Evolutionary conservation across 2,329 filamentous ascomycete species (phyloP), one percentile per base, ranked within the genome.

Genomic region (Amesomyces nigricolor): DNA sequence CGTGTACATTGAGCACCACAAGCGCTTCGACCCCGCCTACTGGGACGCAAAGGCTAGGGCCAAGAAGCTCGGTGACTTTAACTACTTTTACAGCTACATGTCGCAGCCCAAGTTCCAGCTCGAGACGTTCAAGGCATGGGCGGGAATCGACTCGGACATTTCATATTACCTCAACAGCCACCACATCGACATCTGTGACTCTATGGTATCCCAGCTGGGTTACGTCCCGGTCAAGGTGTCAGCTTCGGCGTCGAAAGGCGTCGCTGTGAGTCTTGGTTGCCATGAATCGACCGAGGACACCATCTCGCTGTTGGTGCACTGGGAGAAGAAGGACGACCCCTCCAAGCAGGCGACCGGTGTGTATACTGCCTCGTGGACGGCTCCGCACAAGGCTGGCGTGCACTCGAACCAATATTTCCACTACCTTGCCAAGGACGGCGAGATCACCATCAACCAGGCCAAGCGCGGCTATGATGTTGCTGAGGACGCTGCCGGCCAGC

Each of bases 71-170:
- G 91, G 91, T 61, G 90, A 96, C 73, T 96, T 96, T 83, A 96
- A 95, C 78, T 96, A 96, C 79, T 96, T 95, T 71, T 96, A 96
- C 80, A 87, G 83, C 65, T 96, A 96, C 81, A 95, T 96, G 91
- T 89, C 85, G 48, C 91, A 96, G 77, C 88, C 87, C 58, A 95
- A 95, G 75, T 89, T 80, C 49, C 91, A 95, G 74, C 81, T 96
- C 47, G 88, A 95, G 77, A 96, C 91, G 0, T 96, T 96, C 83
- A 91, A 90, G 73, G 87, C 90, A 3, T 96, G 91, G 91, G 91
- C 91, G 0, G 91, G 91, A 61, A 84, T 86, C 65, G 91, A 96
- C 64, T 91, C 87, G 30, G 92, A 96, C 71, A 96, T 96, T 65
- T 91, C 87, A 9, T 96, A 96, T 77, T 96, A 96, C 73, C 82